phyloP scores from a whole-genome alignment of 768 basidiomycete genomes.

The Daedaleopsis sinensis region DNA sequence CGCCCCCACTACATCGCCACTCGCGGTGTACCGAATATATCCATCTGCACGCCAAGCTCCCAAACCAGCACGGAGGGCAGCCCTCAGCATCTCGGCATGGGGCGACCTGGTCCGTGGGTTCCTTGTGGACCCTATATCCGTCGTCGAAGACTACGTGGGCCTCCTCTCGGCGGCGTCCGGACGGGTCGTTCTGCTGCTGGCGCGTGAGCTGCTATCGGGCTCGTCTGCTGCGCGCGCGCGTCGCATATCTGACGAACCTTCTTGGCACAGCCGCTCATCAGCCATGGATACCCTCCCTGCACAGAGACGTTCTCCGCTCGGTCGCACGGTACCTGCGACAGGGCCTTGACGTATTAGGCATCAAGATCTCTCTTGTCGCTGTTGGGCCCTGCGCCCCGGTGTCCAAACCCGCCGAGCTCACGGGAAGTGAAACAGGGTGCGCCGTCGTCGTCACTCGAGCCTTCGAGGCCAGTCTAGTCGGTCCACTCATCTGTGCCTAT shows the following conservation, averaged over 20 bases:
- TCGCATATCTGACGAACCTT: conserved; percentile 1
- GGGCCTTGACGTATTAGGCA: conserved; percentile 19
- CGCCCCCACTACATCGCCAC: not conserved
- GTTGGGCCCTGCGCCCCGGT: conserved; percentile 17
- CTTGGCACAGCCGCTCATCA: conserved; percentile 14
- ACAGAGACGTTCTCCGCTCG: conserved; percentile 15
- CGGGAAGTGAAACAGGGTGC: conserved; percentile 2
- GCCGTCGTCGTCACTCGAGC: not conserved
- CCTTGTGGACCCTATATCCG: conserved; percentile 30
- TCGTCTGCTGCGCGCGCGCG: conserved; percentile 6
- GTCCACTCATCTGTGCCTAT: conserved; percentile 1
- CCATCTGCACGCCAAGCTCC: not conserved
- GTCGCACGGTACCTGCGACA: conserved; percentile 22
- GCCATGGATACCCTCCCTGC: conserved; percentile 1
- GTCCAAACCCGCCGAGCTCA: conserved; percentile 2
- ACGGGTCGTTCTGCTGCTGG: conserved; percentile 32
- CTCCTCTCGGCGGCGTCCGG: conserved; percentile 34
- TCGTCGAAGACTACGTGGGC: conserved; percentile 32
- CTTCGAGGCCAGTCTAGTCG: not conserved
- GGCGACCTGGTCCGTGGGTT: conserved; percentile 21
- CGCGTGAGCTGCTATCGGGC: conserved; percentile 19
- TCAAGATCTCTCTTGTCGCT: conserved; percentile 21
- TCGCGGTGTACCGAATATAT: not conserved
- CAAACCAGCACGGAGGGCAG: not conserved
- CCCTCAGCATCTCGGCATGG: conserved; percentile 21